These are phyloP conservation scores for Mycena sp. DNA, from an alignment of 1,284 basidiomycete genomes.

Conservation along the genomic window DNA sequence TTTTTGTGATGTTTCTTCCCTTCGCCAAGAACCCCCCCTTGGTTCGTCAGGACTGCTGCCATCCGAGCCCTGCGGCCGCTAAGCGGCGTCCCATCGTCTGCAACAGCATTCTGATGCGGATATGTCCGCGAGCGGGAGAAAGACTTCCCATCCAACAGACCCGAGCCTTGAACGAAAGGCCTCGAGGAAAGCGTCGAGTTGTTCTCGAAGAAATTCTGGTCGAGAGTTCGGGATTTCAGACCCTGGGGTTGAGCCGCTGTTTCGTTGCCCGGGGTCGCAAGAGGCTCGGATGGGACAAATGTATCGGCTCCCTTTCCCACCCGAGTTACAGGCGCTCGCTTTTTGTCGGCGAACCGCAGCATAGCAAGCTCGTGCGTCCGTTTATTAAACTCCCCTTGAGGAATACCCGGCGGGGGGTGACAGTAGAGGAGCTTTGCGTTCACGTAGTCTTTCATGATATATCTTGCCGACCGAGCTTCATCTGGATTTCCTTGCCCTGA, in stretches of 20 bases:
- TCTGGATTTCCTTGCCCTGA: constrained; percentile 98
- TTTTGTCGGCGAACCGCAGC: constrained; percentile 72
- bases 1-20: constrained; percentile 94
- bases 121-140: constrained; percentile 76
- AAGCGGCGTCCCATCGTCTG: constrained; percentile 79
- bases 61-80: constrained; percentile 59
- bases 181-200: constrained; percentile 62
- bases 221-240: constrained; percentile 75
- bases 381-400: constrained; percentile 83
- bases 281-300: constrained; percentile 61
- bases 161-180: constrained; percentile 75
- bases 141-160: constrained; percentile 61
- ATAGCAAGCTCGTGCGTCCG: constrained; percentile 76
- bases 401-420: constrained; percentile 84
- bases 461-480: constrained; percentile 93
- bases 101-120: constrained; percentile 85
- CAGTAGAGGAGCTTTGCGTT: constrained; percentile 94
- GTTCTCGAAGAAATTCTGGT: constrained; percentile 86
- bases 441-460: constrained; percentile 97
- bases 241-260: constrained; percentile 51
- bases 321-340: constrained; percentile 86
- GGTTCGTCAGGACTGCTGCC: constrained; percentile 58
- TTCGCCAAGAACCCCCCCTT: constrained; percentile 52
- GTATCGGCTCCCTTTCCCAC: constrained; percentile 88
- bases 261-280: constrained; percentile 54